These are phyloP conservation scores for Lactarius sanguifluus DNA, from an alignment of 768 basidiomycete species.

Conservation along the genomic window DNA sequence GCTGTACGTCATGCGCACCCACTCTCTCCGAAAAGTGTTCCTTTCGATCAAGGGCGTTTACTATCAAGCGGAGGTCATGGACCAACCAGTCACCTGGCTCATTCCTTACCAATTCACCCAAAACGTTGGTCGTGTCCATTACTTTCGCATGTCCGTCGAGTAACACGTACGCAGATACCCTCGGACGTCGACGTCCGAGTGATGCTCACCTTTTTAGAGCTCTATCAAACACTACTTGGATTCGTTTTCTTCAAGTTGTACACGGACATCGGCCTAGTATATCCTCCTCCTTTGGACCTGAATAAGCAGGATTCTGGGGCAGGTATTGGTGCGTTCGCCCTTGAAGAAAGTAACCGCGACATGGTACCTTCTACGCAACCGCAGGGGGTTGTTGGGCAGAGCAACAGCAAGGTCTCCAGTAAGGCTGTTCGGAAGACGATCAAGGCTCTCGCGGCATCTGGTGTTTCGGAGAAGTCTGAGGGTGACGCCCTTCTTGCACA, in stretches of 20 bases:
- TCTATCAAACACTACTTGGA: conserved; percentile 94
- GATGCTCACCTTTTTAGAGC: conserved; percentile 95
- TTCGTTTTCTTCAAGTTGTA: conserved; percentile 99
- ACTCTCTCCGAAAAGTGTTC: conserved; percentile 84
- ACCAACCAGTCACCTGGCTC: conserved; percentile 92
- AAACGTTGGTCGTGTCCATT: conserved; percentile 51
- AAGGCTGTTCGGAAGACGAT: conserved; percentile 65
- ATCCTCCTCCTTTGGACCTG: conserved; percentile 89
- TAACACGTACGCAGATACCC: conserved; percentile 62
- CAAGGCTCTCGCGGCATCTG: conserved; percentile 45
- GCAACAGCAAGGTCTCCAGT: conserved; percentile 49
- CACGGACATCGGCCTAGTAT: conserved; percentile 87
- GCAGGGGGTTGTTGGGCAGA: conserved; percentile 36
- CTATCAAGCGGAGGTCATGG: conserved; percentile 94
- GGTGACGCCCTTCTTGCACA: conserved; percentile 35
- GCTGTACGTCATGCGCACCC: conserved; percentile 88
- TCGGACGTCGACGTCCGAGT: conserved; percentile 96
- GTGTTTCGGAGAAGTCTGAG: conserved; percentile 35
- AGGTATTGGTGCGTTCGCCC: conserved; percentile 82
- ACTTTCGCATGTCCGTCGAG: conserved; percentile 6
- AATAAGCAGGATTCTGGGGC: conserved; percentile 83
- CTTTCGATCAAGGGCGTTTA: conserved; percentile 98
- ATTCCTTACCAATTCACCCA: conserved; percentile 98
- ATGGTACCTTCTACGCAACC: conserved; percentile 30
- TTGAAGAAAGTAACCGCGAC: conserved; percentile 52